A percentile compares a stretch with the other conserved stretches of the same genome.
These are phyloP conservation scores for Pleurotus platypus DNA, from an alignment of 768 basidiomycete genomes.

Conservation along the genomic window DNA sequence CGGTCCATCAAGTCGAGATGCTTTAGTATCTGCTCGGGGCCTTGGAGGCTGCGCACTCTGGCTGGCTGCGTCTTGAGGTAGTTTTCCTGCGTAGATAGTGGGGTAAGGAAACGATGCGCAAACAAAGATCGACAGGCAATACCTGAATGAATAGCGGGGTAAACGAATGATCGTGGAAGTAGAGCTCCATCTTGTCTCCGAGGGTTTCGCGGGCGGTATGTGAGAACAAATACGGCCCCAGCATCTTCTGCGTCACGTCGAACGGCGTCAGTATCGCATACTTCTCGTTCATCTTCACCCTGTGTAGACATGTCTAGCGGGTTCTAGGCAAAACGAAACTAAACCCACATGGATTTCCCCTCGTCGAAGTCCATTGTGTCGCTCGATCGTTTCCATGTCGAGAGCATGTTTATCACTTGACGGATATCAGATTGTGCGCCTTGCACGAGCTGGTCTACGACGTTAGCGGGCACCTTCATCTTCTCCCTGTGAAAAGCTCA, in stretches of 20 bases:
- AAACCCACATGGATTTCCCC: slow-evolving; percentile 80
- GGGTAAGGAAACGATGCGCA: too few species aligned
- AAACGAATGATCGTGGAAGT: slow-evolving; percentile 95
- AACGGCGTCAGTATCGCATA: slow-evolving; percentile 89
- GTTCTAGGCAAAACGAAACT: not conserved
- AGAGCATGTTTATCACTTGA: slow-evolving; percentile 96
- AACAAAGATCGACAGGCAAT: not conserved
- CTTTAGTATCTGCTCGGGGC: slow-evolving; percentile 64
- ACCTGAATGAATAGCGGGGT: slow-evolving; percentile 96
- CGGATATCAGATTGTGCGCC: slow-evolving; percentile 96
- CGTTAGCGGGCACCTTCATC: slow-evolving; percentile 87
- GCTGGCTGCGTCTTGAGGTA: slow-evolving; percentile 85
- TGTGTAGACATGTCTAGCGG: slow-evolving; percentile 25
- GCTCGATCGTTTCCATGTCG: slow-evolving; percentile 91
- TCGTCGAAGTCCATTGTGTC: slow-evolving; percentile 86
- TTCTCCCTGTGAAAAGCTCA: slow-evolving; percentile 62
- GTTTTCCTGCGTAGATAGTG: slow-evolving; percentile 69
- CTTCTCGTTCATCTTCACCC: slow-evolving; percentile 89
- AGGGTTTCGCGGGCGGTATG: slow-evolving; percentile 76
- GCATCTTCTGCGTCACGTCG: slow-evolving; percentile 82
- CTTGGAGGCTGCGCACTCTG: slow-evolving; percentile 49
- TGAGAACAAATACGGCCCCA: slow-evolving; percentile 91
- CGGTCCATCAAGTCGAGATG: slow-evolving; percentile 78
- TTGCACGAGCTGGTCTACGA: slow-evolving; percentile 85
- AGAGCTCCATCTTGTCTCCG: slow-evolving; percentile 90